Evolutionary conservation across 2,329 filamentous ascomycete genomes (phyloP), one percentile per base, ranked within the genome.

Genomic region (Bipolaris victoriae): DNA sequence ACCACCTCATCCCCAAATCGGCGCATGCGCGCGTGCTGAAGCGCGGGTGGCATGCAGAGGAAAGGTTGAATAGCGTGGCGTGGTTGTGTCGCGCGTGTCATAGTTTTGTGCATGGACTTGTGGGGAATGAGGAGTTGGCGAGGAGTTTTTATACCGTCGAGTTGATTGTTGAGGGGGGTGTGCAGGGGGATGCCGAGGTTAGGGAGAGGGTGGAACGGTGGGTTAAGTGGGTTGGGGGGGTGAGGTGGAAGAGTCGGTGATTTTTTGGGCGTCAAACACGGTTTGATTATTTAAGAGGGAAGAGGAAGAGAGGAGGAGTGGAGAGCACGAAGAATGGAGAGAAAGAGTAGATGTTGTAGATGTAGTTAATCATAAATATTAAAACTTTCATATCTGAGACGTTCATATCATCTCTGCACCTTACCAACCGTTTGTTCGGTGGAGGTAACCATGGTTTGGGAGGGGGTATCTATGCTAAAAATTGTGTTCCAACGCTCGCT

Each of bases 11-110:
- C 52, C 92, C 92, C n/a, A 84, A 86, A 39, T 84, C 85, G 41
- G 87, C 91, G 57, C 91, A 96, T 75, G 87, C 84, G 7, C 91
- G 92, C 72, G 90, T 85, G 3, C 73, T 91, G 37, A 91, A 90
- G 80, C 81, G 90, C 40, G 89, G 89, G 1, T 96, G 91, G 91
- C 90, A 93, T 78, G 83, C 84, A 3, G 85, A 87, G 61, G 90
- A 90, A 74, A 85, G 87, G 77, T 74, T 96, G 74, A 86, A 90
- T 68, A 92, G 87, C 71, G 92, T 95, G 18, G 91, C 92, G 11
- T 96, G 91, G 91, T 77, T 96, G 64, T 96, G 92, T 76, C 82
- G 91, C 48, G 89, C 91, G 2, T 96, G 92, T 69, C 92, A 96
- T 79, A 86, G 84, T 40, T 92, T 91, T 72, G 90, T 96, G 72